Percentiles rank a stretch among this genome's conserved stretches.
Conservation (phyloP, 768 basidiomycete genomes). For the Suillus weaverae region DNA sequence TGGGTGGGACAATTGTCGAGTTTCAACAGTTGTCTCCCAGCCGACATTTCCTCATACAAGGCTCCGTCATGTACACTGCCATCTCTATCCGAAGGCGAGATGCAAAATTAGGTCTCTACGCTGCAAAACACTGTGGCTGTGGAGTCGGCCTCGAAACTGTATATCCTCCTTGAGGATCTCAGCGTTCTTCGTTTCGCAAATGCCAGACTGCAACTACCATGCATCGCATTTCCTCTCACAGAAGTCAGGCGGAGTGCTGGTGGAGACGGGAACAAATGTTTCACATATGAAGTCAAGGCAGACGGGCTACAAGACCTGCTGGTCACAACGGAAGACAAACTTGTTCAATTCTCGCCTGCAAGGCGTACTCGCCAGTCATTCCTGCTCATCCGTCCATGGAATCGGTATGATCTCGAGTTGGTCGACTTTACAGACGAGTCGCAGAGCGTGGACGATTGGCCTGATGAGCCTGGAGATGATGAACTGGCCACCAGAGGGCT, state of each 20-base stretch:
- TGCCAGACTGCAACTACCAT: neutral
- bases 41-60: neutral
- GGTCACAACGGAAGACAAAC: neutral
- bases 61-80: accelerated
- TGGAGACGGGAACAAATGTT: too few species aligned
- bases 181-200: neutral
- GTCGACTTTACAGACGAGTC: neutral
- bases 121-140: neutral
- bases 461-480: neutral
- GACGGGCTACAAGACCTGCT: neutral
- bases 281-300: neutral
- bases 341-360: neutral
- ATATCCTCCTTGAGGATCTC: neutral
- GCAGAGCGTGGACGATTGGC: neutral
- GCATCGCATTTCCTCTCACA: neutral
- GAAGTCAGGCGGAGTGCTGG: neutral
- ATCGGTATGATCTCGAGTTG: neutral
- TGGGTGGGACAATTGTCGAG: neutral
- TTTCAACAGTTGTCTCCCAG: neutral
- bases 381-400: neutral
- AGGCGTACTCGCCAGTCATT: neutral
- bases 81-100: neutral
- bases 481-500: too few species aligned
- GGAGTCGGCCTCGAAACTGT: neutral
- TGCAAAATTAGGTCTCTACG: neutral